Base-by-base conservation (phyloP, 305 asterid genomes). In the Fraxinus floribunda region DNA sequence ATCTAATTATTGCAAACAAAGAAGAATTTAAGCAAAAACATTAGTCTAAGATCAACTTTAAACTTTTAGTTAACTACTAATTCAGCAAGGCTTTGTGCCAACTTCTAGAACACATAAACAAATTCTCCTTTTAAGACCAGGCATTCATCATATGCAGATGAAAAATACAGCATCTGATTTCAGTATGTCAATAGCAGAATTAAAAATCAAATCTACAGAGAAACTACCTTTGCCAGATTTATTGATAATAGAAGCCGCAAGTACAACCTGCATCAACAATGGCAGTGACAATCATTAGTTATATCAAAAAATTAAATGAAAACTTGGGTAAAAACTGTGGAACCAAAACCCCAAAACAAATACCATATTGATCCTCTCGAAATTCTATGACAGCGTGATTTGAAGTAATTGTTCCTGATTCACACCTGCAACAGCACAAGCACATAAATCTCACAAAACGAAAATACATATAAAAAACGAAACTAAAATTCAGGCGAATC, bases 171-270 rank as follows among this genome's bases (percentile, higher is more conserved):
- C 38, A 52, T 20, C 36, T 72, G 35, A 22, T 38, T 62, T 15
- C 24, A 71, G 22, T 22, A 52, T 70, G 22, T 11, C 38, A 76
- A 84, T 6, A n/a, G 41, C 8, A 36, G 9, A 64, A 18, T 39
- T 35, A 8, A 36, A 70, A 60, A 60, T 22, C 1, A 11, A 66
- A 60, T 1, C 26, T 44, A 78, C 22, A n/a, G 16, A 52, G 79
- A 39, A 83, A 60, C 79, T 87, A 92, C 97, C 94, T 88, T 92
- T 92, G 79, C 97, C 97, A 80, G 94, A 88, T 89, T 92, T 92
- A 81, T 86, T 88, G 9, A 89, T 89, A 76, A 92, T 89, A 9
- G 93, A 88, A 77, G 95, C 97, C 13, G 95, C 97, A 32, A 92
- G 90, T 82, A 92, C 97, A 86, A 91, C 97, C 97, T 92, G 88